Conservation (phyloP, 768 basidiomycete genomes). For the Lenzites betulinus region DNA sequence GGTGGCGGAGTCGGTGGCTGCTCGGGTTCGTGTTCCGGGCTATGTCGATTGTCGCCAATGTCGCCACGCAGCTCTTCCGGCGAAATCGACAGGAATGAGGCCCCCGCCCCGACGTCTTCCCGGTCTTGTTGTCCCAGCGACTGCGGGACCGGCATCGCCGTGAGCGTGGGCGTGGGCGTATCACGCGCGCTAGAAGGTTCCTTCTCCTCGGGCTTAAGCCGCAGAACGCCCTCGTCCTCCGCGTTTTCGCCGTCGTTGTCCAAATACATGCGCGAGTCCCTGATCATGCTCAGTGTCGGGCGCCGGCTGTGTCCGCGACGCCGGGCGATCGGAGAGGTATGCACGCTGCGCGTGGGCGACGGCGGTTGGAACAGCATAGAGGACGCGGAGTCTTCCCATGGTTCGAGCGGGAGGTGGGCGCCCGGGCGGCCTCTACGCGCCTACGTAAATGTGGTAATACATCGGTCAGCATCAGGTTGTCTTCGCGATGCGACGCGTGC, state of each 20-base stretch:
- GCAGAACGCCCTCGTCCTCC: conserved; percentile 7
- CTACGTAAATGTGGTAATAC: conserved; percentile 24
- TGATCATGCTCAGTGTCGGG: conserved; percentile 27
- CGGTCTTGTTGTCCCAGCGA: neutral
- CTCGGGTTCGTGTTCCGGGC: neutral
- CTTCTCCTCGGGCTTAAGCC: conserved; percentile 8
- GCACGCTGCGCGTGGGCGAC: conserved; percentile 10
- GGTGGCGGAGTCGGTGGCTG: conserved; percentile 17
- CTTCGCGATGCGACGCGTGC: conserved; percentile 1
- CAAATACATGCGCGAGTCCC: conserved; percentile 26
- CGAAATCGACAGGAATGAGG: conserved; percentile 15
- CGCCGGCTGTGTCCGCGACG: conserved; percentile 19
- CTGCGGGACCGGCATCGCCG: neutral
- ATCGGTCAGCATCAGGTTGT: conserved; percentile 11
- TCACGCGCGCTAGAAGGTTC: conserved; percentile 8
- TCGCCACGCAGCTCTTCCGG: neutral
- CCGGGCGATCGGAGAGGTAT: conserved; percentile 17
- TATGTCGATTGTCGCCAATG: neutral
- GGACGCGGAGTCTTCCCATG: conserved; percentile 36
- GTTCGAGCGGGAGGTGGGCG: conserved; percentile 45
- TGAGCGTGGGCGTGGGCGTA: conserved; percentile 7
- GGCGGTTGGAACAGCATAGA: conserved; percentile 3
- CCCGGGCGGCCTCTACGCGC: conserved; percentile 44
- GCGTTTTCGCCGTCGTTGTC: conserved; percentile 20
- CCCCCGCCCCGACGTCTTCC: neutral